These are phyloP conservation scores for Boletus semigastroideus DNA, from an alignment of 1,284 basidiomycete genomes.

Conservation along the genomic window DNA sequence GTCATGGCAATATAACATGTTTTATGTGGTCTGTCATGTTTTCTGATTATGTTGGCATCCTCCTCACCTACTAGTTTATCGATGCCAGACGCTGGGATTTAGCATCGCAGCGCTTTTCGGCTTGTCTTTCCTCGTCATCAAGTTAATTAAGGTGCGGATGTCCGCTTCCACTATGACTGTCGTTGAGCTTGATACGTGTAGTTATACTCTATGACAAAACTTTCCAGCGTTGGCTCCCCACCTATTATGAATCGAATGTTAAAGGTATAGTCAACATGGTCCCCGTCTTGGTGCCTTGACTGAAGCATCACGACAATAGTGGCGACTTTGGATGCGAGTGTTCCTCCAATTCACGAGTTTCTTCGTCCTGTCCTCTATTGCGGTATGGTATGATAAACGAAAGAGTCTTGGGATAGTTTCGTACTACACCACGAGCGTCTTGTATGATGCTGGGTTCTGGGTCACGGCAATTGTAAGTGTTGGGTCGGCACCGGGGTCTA, in stretches of 20 bases:
- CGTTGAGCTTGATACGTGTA: constrained; percentile 17
- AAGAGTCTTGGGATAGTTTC: constrained; percentile 34
- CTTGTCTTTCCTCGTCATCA: constrained; percentile 37
- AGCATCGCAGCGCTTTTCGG: constrained; percentile 36
- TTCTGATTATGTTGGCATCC: not conserved
- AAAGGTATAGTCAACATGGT: constrained; percentile 1
- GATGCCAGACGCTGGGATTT: constrained; percentile 37
- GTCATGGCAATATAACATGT: constrained; percentile 39
- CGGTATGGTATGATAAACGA: constrained; percentile 54
- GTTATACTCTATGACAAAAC: constrained; percentile 50
- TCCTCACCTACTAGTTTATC: not conserved
- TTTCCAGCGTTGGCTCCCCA: constrained; percentile 52
- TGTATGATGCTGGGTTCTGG: constrained; percentile 45
- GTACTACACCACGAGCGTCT: constrained; percentile 31
- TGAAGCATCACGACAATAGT: constrained; percentile 26
- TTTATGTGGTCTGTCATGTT: constrained; percentile 36
- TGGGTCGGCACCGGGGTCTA: not conserved
- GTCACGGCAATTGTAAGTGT: constrained; percentile 42
- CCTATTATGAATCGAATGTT: constrained; percentile 45
- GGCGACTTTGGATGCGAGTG: constrained; percentile 50
- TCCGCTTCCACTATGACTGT: not conserved
- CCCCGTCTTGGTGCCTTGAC: not conserved
- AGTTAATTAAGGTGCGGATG: constrained; percentile 39
- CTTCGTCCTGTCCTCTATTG: constrained; percentile 48
- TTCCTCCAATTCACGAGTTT: constrained; percentile 51